These are phyloP conservation scores for Aspergillus pseudotamarii DNA, from an alignment of 2,329 filamentous ascomycete genomes.

Conservation along the genomic window DNA sequence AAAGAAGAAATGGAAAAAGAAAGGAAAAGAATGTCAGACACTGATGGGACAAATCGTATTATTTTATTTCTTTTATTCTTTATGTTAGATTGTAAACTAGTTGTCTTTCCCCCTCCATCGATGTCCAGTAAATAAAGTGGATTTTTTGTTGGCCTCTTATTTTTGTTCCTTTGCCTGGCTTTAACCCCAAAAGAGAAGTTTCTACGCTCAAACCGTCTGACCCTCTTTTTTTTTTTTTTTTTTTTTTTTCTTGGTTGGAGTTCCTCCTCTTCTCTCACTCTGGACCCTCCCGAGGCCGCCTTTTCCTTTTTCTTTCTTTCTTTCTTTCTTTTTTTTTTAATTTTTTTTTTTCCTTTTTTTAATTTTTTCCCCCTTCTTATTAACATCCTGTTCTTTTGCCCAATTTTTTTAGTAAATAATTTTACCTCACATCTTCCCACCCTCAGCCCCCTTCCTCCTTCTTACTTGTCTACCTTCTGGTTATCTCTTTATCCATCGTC, in stretches of 20 bases:
- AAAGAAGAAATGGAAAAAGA: neutral
- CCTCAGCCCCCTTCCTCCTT: conserved; percentile 20
- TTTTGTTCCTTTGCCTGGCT: neutral
- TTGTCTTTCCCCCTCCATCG: neutral
- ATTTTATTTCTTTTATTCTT: neutral
- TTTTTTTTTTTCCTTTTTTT: too few relatives aligned
- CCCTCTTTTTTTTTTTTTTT: conserved; percentile 6
- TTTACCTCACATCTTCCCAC: conserved; percentile 43
- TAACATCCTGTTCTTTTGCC: conserved; percentile 30
- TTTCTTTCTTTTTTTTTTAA: conserved; percentile 13
- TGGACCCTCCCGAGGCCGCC: neutral
- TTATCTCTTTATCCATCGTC: conserved; percentile 35
- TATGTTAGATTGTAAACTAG: neutral
- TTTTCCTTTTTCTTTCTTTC: conserved; percentile 3
- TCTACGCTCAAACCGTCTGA: conserved; percentile 5
- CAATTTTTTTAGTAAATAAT: conserved; percentile 40
- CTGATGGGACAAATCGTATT: neutral
- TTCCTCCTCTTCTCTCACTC: neutral
- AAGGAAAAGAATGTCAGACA: neutral
- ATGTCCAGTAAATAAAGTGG: neutral
- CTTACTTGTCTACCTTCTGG: conserved; percentile 24
- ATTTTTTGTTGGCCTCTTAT: neutral
- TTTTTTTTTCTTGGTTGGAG: conserved; percentile 1
- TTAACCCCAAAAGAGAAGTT: neutral
- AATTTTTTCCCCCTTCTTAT: conserved; percentile 22